phyloP scores from a whole-genome alignment of 2,329 filamentous ascomycete genomes.

The Fusarium pseudonygamai region DNA sequence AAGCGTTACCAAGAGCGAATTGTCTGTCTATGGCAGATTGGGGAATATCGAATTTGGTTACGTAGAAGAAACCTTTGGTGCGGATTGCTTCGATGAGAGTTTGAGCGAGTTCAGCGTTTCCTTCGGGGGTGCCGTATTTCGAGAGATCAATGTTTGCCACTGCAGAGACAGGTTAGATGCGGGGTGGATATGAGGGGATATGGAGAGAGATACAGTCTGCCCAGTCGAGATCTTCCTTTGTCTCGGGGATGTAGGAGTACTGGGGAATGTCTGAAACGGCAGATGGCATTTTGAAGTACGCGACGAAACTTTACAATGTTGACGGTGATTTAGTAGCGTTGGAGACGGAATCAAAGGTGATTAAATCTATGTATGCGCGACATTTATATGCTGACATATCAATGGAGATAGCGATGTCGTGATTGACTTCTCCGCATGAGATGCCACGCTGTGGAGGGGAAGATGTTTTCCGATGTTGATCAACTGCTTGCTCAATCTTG shows the following conservation, averaged over 20 bases:
- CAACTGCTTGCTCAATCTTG: neutral
- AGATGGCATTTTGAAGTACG: neutral
- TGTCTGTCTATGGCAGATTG: constrained; percentile 67
- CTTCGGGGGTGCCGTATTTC: constrained; percentile 46
- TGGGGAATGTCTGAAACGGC: constrained; percentile 8
- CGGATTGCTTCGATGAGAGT: constrained; percentile 48
- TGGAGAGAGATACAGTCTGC: constrained; percentile 43
- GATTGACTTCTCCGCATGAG: neutral
- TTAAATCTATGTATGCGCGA: neutral
- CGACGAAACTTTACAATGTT: no score
- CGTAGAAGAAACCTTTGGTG: constrained; percentile 46
- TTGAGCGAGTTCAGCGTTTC: constrained; percentile 44
- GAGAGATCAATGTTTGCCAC: constrained; percentile 49
- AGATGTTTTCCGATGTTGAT: neutral
- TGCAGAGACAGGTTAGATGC: no score
- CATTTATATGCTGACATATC: neutral
- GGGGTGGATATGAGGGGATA: no score
- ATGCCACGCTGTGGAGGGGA: neutral
- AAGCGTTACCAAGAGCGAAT: constrained; percentile 67
- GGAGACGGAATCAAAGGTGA: no score
- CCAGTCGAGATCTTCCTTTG: constrained; percentile 50
- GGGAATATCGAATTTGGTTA: constrained; percentile 68
- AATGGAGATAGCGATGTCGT: neutral
- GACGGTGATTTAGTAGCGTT: no score
- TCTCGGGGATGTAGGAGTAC: constrained; percentile 50